Conservation (phyloP, 495 filamentous ascomycete genomes). For the Cenococcum geophilum region DNA sequence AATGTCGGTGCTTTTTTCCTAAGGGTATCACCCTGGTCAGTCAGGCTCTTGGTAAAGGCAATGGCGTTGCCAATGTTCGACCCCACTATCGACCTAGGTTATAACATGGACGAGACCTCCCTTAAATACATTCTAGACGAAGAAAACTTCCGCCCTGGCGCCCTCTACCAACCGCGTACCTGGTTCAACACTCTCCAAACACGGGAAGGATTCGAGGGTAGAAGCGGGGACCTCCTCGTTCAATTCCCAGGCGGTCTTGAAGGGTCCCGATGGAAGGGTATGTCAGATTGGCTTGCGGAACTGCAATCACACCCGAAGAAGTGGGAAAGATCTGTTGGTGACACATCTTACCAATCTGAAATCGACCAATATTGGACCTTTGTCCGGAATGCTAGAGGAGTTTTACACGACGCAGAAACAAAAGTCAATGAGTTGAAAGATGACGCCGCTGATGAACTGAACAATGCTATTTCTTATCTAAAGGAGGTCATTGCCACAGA, state of each 20-base stretch:
- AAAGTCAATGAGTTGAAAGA: background rate
- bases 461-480: background rate
- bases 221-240: constrained; percentile 37
- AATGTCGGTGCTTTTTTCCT: constrained; percentile 25
- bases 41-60: constrained; percentile 38
- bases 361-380: constrained; percentile 6
- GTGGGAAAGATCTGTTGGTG: constrained; percentile 13
- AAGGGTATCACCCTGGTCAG: constrained; percentile 38
- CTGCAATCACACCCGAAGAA: constrained; percentile 1
- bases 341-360: constrained; percentile 24
- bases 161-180: constrained; percentile 37
- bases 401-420: constrained; percentile 1
- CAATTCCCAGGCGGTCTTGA: constrained; percentile 38
- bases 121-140: constrained; percentile 35
- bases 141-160: constrained; percentile 31
- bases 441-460: background rate
- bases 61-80: constrained; percentile 36
- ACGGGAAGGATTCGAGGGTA: constrained; percentile 32
- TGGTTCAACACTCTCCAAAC: constrained; percentile 43
- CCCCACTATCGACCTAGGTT: constrained; percentile 33
- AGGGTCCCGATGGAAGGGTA: constrained; percentile 23
- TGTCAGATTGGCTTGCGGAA: constrained; percentile 20
- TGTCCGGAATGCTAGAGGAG: background rate
- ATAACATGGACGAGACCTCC: constrained; percentile 38
- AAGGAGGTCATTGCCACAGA: background rate